A percentile compares a stretch with the other conserved stretches of the same genome.
Evolutionary conservation across 371 early-diverging fungal species (phyloP).

Genomic region (Phascolomyces articulosus): DNA sequence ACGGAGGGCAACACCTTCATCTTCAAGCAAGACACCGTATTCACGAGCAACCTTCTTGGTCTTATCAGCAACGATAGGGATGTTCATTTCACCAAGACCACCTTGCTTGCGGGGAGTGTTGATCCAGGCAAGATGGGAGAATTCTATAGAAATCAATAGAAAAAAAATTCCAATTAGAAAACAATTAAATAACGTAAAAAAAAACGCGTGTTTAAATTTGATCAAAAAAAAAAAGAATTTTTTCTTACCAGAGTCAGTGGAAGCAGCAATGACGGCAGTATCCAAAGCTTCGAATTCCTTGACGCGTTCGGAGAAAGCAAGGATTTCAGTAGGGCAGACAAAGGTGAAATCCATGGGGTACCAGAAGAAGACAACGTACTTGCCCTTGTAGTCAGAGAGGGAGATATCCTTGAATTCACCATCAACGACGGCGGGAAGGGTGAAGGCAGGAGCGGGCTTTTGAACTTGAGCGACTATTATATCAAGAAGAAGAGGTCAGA

Average conservation of each 20-base stretch:
- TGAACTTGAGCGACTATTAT: slow-evolving; percentile 23
- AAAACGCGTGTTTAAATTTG: not conserved
- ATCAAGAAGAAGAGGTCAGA: not conserved
- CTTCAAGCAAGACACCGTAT: slow-evolving; percentile 76
- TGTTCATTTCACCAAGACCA: slow-evolving; percentile 79
- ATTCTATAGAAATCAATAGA: slow-evolving; percentile 28
- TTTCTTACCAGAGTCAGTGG: slow-evolving; percentile 46
- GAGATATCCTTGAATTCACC: slow-evolving; percentile 82
- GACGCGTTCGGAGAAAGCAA: slow-evolving; percentile 86
- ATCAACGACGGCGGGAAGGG: slow-evolving; percentile 74
- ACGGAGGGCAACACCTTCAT: slow-evolving; percentile 57
- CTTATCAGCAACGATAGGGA: slow-evolving; percentile 75
- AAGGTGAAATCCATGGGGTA: slow-evolving; percentile 68
- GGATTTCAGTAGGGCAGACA: slow-evolving; percentile 93
- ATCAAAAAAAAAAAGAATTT: not conserved
- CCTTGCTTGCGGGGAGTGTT: slow-evolving; percentile 73
- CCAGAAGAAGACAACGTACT: slow-evolving; percentile 54
- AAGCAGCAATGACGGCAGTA: slow-evolving; percentile 56
- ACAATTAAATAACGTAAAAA: too few relatives aligned
- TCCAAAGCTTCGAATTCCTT: slow-evolving; percentile 80
- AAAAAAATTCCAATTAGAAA: slow-evolving; percentile 6
- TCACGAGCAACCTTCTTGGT: slow-evolving; percentile 70
- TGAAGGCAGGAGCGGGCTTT: slow-evolving; percentile 76
- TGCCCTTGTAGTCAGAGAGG: slow-evolving; percentile 89
- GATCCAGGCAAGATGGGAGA: slow-evolving; percentile 66